Evolutionary conservation across 2,329 filamentous ascomycete species (phyloP), one percentile per base, ranked within the genome.

Genomic region (Neoascochyta sp.): DNA sequence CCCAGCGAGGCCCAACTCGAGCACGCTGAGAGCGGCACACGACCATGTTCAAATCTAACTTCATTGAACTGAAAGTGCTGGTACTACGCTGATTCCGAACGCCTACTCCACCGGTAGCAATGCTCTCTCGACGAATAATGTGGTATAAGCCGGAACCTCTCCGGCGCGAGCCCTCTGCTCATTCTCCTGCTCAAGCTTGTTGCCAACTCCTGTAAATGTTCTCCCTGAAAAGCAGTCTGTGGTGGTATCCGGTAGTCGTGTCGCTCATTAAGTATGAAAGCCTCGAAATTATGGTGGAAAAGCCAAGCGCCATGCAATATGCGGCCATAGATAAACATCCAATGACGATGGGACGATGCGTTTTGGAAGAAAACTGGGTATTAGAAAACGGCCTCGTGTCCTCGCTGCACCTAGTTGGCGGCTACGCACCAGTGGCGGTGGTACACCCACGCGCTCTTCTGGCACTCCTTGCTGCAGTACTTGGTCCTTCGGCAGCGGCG

Each of bases 391-490:
- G 22, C 25, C 22, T 30, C 32, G 24, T 38, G 29, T 29, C 30
- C 42, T 38, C n/a, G n/a, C n/a, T n/a, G n/a, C n/a, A 33, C 35
- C 39, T 56, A 61, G 32, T 75, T 74, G 10, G 85, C 85, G 37
- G 83, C 81, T 36, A 92, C 83, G 62, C 92, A 98, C 92, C 92
- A 98, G 67, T 96, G 93, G 39, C 92, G 81, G 62, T 98, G 92
- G 66, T 88, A 96, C 16, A 92, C 88, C 92, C 92, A 98, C 7
- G 92, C 93, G 51, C 86, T 93, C 73, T 96, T 96, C 68, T 98
- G 92, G 66, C 92, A 98, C 65, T 98, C 92, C 67, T 98, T 98
- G 76, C 89, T 95, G 80, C 92, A 98, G 70, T 95, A 95, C 65
- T 98, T 98, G 41, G 92, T 98, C 45, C 92, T 81, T 50, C 92